These are phyloP conservation scores for Debaryomyces castellii DNA, from an alignment of 805 yeast species.

Conservation along the genomic window DNA sequence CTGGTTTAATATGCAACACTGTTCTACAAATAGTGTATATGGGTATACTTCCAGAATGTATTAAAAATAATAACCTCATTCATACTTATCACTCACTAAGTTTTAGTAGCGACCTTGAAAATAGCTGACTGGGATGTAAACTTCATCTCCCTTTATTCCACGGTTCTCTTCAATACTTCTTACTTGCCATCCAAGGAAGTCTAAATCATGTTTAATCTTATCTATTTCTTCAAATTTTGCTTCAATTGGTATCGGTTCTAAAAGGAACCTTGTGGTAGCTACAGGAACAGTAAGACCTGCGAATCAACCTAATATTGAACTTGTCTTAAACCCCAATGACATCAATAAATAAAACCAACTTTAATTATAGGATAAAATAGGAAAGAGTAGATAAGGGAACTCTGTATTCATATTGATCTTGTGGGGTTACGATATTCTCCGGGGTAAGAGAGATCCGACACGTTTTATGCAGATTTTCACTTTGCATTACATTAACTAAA, in stretches of 20 bases:
- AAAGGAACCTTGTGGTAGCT: slow-evolving; percentile 22
- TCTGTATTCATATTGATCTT: no score
- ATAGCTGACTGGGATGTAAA: slow-evolving; percentile 27
- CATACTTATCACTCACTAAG: no score
- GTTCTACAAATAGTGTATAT: no score
- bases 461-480: neutral
- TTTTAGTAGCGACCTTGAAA: slow-evolving; percentile 16
- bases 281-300: slow-evolving; percentile 33
- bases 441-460: neutral
- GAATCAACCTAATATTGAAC: slow-evolving; percentile 21
- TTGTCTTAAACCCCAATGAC: slow-evolving; percentile 9
- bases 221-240: slow-evolving; percentile 28
- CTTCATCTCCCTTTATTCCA: slow-evolving; percentile 26
- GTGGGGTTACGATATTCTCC: neutral
- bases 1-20: no score
- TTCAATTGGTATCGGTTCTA: slow-evolving; percentile 25
- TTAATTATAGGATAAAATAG: no score
- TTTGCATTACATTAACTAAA: neutral
- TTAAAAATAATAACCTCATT: no score
- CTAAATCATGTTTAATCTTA: slow-evolving; percentile 27
- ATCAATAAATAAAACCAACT: neutral
- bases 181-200: slow-evolving; percentile 35
- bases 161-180: slow-evolving; percentile 28
- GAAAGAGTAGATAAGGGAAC: no score
- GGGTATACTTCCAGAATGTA: no score